Evolutionary conservation across 352 stramenopile species (phyloP).

Genomic region (Pythium plurisporium): DNA sequence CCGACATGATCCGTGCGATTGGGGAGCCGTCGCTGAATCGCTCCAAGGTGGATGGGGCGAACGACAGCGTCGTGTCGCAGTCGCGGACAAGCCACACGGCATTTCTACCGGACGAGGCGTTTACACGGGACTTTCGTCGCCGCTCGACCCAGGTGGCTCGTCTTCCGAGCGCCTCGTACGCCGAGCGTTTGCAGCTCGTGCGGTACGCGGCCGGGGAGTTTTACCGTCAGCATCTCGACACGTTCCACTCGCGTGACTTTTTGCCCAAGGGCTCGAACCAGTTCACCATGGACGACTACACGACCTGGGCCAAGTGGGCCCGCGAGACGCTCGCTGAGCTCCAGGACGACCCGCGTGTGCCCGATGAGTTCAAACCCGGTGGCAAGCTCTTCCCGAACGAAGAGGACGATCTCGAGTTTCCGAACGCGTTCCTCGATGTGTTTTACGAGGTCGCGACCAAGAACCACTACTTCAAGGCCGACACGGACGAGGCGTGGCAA

Average conservation of each 20-base stretch:
- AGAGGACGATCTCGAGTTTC: slow-evolving; percentile 49
- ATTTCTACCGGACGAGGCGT: slow-evolving; percentile 58
- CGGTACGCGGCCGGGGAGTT: slow-evolving; percentile 77
- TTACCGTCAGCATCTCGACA: slow-evolving; percentile 79
- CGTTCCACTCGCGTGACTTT: slow-evolving; percentile 72
- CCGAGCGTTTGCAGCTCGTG: slow-evolving; percentile 71
- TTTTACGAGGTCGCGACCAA: slow-evolving; percentile 51
- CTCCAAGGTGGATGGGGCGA: slow-evolving; percentile 66
- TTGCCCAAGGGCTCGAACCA: slow-evolving; percentile 42
- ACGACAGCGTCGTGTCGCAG: slow-evolving; percentile 55
- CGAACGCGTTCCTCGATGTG: slow-evolving; percentile 53
- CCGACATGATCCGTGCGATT: slow-evolving; percentile 49
- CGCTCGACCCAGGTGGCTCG: slow-evolving; percentile 57
- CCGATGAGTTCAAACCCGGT: slow-evolving; percentile 55
- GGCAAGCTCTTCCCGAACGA: slow-evolving; percentile 53
- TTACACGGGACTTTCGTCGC: slow-evolving; percentile 70
- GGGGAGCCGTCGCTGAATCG: slow-evolving; percentile 48
- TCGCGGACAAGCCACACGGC: slow-evolving; percentile 78
- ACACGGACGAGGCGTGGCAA: slow-evolving; percentile 49
- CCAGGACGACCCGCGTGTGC: slow-evolving; percentile 31
- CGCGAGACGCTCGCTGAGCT: slow-evolving; percentile 41
- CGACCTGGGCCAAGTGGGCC: slow-evolving; percentile 59
- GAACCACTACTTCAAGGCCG: slow-evolving; percentile 55
- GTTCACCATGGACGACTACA: slow-evolving; percentile 56
- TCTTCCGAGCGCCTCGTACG: slow-evolving; percentile 64